These are phyloP conservation scores for Corylus avellana DNA, from an alignment of 306 rosid genomes.

Conservation along the genomic window DNA sequence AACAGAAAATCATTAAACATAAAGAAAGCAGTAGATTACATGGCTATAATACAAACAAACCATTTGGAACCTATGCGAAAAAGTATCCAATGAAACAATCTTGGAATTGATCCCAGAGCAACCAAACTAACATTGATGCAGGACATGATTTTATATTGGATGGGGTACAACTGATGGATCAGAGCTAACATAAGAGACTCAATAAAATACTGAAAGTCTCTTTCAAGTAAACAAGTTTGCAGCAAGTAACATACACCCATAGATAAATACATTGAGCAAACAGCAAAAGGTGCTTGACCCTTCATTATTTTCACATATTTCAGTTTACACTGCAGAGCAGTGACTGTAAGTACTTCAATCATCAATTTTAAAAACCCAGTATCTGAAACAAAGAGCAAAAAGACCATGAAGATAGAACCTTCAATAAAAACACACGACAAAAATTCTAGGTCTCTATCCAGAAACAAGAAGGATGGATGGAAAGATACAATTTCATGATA, in stretches of 20 bases:
- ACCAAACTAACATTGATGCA: slow-evolving; percentile 8
- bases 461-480: neutral
- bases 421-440: neutral
- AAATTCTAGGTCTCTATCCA: neutral
- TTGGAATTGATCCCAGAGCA: slow-evolving; percentile 16
- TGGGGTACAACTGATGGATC: slow-evolving; percentile 7
- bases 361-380: neutral
- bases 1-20: slow-evolving; percentile 23
- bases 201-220: neutral
- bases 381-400: neutral
- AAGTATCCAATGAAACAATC: neutral
- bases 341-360: neutral
- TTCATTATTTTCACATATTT: neutral
- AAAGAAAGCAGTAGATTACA: slow-evolving; percentile 12
- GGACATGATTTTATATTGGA: neutral
- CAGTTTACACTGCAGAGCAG: neutral
- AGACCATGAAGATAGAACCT: neutral
- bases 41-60: neutral
- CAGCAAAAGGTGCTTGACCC: neutral
- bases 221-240: neutral
- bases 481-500: neutral
- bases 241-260: neutral
- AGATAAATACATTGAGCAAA: neutral
- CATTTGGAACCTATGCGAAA: slow-evolving; percentile 16
- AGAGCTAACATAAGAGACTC: slow-evolving; percentile 8